Percentiles rank a stretch among this genome's conserved stretches.
phyloP scores from a whole-genome alignment of 352 stramenopile species.

The Thraustochytrium sp. region DNA sequence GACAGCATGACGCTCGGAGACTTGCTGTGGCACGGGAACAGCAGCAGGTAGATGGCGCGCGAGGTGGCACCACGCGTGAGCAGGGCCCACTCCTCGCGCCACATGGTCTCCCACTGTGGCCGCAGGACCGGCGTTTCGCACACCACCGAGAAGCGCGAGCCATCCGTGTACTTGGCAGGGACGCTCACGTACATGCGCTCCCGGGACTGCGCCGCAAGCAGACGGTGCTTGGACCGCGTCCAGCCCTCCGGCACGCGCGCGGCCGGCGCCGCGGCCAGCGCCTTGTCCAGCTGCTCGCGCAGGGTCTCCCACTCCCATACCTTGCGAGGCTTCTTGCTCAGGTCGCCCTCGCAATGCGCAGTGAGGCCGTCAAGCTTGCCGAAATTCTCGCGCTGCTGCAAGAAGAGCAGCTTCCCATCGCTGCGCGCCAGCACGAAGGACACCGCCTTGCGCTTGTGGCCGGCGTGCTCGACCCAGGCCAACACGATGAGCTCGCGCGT shows the following conservation, averaged over 20 bases:
- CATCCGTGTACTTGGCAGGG: not conserved
- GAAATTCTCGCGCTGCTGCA: slow-evolving; percentile 9
- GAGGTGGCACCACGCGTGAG: not conserved
- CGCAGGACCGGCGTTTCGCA: not conserved
- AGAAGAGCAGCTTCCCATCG: not conserved
- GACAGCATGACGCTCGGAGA: not conserved
- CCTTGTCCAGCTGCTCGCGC: not conserved
- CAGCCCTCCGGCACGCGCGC: not conserved
- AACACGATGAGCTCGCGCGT: not conserved
- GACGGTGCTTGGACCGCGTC: not conserved
- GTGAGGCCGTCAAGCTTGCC: not conserved
- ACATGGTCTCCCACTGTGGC: slow-evolving; percentile 31
- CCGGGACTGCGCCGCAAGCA: not conserved
- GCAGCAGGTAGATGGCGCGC: not conserved
- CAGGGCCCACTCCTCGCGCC: slow-evolving; percentile 27
- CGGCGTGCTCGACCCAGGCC: slow-evolving; percentile 3
- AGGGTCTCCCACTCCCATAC: slow-evolving; percentile 26
- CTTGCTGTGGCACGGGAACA: not conserved
- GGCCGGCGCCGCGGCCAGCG: not conserved
- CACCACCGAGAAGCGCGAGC: not conserved
- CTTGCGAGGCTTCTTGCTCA: not conserved
- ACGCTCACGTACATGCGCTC: not conserved
- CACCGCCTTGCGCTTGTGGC: not conserved
- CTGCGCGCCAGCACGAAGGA: not conserved
- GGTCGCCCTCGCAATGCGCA: not conserved